Conservation (phyloP, 148 eudicot genomes). For the Rhododendron mucronatum region DNA sequence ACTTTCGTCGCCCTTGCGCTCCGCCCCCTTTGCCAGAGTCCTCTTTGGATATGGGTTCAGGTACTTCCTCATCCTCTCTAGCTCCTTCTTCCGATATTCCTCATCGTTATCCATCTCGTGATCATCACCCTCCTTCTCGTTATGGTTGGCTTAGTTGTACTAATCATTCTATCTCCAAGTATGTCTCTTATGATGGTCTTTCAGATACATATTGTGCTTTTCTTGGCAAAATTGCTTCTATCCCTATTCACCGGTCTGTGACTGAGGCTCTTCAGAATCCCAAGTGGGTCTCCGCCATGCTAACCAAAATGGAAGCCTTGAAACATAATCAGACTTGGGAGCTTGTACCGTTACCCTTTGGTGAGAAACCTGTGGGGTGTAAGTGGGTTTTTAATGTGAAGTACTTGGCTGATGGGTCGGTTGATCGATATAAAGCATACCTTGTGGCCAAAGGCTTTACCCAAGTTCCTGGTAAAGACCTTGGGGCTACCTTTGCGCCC, state of each 20-base stretch:
- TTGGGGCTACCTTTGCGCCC: not conserved
- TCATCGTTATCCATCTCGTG: not conserved
- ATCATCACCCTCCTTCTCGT: not conserved
- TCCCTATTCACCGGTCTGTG: not conserved
- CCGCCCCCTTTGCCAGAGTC: not conserved
- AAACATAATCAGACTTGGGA: not conserved
- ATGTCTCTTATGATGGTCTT: not conserved
- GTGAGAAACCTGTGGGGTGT: not conserved
- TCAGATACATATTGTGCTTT: not conserved
- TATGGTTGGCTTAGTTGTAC: not conserved
- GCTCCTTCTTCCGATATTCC: not conserved
- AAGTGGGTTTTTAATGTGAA: not conserved
- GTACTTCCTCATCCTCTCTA: not conserved
- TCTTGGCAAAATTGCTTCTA: not conserved
- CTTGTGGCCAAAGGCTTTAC: not conserved
- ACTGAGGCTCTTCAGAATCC: not conserved
- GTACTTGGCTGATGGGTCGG: not conserved
- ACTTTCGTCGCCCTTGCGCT: not conserved
- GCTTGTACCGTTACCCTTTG: not conserved
- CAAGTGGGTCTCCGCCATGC: not conserved
- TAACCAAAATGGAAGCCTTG: not conserved
- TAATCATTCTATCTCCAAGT: not conserved
- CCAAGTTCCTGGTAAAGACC: not conserved
- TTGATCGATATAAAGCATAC: not conserved
- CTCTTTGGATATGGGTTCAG: not conserved